Evolutionary conservation across 306 rosid genomes (phyloP).

Genomic region (Gynostemma pentaphyllum): DNA sequence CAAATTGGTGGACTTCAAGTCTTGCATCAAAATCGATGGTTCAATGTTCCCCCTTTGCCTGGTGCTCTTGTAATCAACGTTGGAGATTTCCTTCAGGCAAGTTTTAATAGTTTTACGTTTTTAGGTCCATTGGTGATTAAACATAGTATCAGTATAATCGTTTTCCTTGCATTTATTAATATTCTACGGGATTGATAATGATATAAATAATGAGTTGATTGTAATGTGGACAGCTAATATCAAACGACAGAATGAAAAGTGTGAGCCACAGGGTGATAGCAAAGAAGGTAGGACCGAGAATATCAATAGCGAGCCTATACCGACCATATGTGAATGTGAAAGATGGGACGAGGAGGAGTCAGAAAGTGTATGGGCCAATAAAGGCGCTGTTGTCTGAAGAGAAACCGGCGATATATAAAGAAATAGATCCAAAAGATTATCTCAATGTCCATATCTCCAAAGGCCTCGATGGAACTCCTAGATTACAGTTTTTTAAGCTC

Average conservation of each 20-base stretch:
- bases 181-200: too few relatives aligned
- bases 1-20: conserved; percentile 13
- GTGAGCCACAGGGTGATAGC: conserved; percentile 17
- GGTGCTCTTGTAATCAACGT: background rate
- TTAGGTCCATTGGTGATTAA: too few relatives aligned
- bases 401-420: conserved; percentile 29
- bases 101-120: background rate
- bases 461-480: background rate
- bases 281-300: conserved; percentile 13
- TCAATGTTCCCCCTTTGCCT: background rate
- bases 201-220: too few relatives aligned
- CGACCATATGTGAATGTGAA: background rate
- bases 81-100: conserved; percentile 6
- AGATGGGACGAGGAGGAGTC: background rate
- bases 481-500: background rate
- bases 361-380: conserved; percentile 35
- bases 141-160: too few relatives aligned
- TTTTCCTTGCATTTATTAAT: too few relatives aligned
- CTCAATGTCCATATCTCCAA: background rate
- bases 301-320: background rate
- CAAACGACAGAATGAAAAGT: conserved; percentile 18
- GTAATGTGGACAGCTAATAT: conserved; percentile 19
- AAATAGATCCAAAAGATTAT: background rate
- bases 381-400: conserved; percentile 40
- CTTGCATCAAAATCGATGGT: background rate